Evolutionary conservation across 2,329 filamentous ascomycete genomes (phyloP), one percentile per base, ranked within the genome.

Genomic region (Sarocladium strictum): DNA sequence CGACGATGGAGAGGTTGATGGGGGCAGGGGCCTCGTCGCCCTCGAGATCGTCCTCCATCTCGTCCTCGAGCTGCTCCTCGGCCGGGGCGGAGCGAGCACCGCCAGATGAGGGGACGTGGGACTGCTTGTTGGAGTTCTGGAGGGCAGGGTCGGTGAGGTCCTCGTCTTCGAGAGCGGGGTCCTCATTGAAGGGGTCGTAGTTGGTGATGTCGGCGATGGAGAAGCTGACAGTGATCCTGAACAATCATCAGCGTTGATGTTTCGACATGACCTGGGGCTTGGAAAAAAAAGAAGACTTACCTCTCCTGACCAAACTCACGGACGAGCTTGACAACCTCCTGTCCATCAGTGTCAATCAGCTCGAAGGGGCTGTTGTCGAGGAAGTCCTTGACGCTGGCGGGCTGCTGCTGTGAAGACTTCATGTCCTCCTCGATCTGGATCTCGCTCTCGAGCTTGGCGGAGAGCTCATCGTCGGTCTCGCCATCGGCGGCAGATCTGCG

Each of bases 221-320:
- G 63, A 74, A 74, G 68, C 67, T 72, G 53, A 74, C 58, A 37
- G 69, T 72, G 64, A 76, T 75, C 62, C 71, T 76, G 52, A 9
- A 45, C 21, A 54, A 21, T 14, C 23, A 17, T 38, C 24, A 40
- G 15, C 14, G 6, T 52, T 21, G 32, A 37, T 32, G 41, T 37
- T 21, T 15, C 11, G 7, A n/a, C n/a, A n/a, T n/a, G n/a, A n/a
- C n/a, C n/a, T n/a, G n/a, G n/a, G n/a, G n/a, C n/a, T n/a, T n/a
- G n/a, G n/a, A n/a, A n/a, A n/a, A n/a, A n/a, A n/a, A n/a, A n/a
- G n/a, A n/a, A 23, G 51, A 72, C 85, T 72, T 73, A 94, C 90
- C 86, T 90, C 78, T 99, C 94, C 59, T 96, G 86, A 64, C 88
- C 89, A 66, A 89, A 93, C 60, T 82, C 86, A 66, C 92, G 87